Base-by-base conservation (phyloP, 257 asterid species). In the Solanum bulbocastanum region DNA sequence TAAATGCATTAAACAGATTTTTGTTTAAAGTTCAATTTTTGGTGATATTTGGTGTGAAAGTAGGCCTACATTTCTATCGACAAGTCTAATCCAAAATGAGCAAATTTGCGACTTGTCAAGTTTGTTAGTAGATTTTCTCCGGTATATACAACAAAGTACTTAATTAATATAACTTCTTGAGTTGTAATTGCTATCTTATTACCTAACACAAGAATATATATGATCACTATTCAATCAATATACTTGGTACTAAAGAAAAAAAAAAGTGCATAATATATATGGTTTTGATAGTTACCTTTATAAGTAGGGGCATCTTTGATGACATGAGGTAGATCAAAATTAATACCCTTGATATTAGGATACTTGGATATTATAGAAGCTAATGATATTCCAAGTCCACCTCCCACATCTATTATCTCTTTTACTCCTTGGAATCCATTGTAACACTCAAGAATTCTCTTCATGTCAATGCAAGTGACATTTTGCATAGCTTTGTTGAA, bases 321-420 rank as follows among this genome's bases (percentile, higher is more conserved):
- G 65, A 88, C 86, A 76, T 60, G 76, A 10, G 86, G 78, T 74
- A 88, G 76, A 25, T 69, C 88, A 73, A 84, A 88, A 36, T 71
- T 88, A 40, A 81, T 60, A 3, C 87, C 89, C 52, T 76, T 87
- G 44, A 87, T 79, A 15, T 82, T 83, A 10, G 84, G 87, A 62
- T 66, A 83, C 44, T 83, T 88, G 52, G 84, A 78, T 44, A 66
- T 39, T 40, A 88, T 88, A 15, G 32, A 15, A 46, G 49, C 52
- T 37, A 88, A 30, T 22, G 87, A 30, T 33, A 68, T 35, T 32
- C 84, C 91, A 44, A 87, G 72, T 32, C 91, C 89, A 27, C 92
- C 92, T 14, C 92, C 88, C 35, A 90, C 91, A 44, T 90, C 92
- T 40, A 90, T 84, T 6, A 85, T 27, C 68, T 89, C 71, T 60